A percentile compares a stretch with the other conserved stretches of the same genome.
Evolutionary conservation across 2,329 filamentous ascomycete genomes (phyloP).

Genomic region (Aspergillus quadrilineatus): DNA sequence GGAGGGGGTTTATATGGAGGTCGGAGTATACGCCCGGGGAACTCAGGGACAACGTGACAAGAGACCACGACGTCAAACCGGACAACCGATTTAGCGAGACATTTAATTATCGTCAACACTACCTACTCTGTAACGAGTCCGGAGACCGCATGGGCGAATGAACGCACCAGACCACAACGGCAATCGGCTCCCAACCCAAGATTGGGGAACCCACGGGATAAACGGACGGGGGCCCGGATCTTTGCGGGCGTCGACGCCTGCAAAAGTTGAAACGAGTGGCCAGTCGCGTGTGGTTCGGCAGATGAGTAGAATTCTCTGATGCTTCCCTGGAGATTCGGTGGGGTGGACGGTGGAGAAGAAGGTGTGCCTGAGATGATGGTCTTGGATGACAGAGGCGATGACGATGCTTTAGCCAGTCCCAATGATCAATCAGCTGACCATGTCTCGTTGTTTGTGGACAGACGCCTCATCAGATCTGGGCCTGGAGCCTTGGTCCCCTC

Average conservation of each 20-base stretch:
- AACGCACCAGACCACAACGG: slow-evolving; percentile 13
- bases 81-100: slow-evolving; percentile 10
- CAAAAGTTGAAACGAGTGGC: slow-evolving; percentile 9
- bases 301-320: slow-evolving; percentile 22
- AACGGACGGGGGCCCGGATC: slow-evolving; percentile 35
- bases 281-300: slow-evolving; percentile 6
- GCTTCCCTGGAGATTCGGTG: slow-evolving; percentile 7
- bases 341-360: not conserved
- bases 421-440: not conserved
- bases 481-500: not conserved
- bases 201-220: slow-evolving; percentile 24
- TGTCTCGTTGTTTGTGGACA: not conserved
- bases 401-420: not conserved
- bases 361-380: not conserved
- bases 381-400: not conserved
- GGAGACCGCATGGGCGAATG: slow-evolving; percentile 3
- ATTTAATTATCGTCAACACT: slow-evolving; percentile 3
- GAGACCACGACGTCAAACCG: not conserved
- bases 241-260: slow-evolving; percentile 17
- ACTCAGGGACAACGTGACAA: not conserved
- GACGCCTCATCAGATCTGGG: not conserved
- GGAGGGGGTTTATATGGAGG: slow-evolving; percentile 25
- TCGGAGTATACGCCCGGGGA: not conserved
- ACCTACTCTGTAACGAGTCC: not conserved
- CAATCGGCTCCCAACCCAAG: slow-evolving; percentile 18